Evolutionary conservation across 169 alveolate species (phyloP).

Genomic region (Gregarina niphandrodes): DNA sequence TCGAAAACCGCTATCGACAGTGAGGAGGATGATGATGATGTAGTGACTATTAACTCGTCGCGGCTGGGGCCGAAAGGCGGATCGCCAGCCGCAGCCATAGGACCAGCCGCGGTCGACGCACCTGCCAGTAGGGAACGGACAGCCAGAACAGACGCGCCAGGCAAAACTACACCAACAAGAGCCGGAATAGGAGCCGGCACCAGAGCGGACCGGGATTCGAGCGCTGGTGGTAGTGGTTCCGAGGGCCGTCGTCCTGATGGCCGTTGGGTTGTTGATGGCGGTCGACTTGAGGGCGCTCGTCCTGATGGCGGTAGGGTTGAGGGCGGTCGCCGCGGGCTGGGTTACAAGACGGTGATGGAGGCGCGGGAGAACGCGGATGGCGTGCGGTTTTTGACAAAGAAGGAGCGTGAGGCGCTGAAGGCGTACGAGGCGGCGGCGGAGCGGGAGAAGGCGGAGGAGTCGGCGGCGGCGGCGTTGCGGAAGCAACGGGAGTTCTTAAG

Average conservation of each 20-base stretch:
- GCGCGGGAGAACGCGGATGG: no score
- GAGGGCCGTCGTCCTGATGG: background rate
- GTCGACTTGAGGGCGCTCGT: background rate
- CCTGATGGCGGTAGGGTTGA: background rate
- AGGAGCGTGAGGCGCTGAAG: constrained; percentile 5
- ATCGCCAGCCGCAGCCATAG: constrained; percentile 4
- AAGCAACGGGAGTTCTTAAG: constrained; percentile 4
- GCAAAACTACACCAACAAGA: constrained; percentile 1
- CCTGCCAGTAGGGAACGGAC: background rate
- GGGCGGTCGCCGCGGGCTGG: background rate
- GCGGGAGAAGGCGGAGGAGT: no score
- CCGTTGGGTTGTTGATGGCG: background rate
- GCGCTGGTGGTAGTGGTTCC: background rate
- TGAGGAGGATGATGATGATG: no score
- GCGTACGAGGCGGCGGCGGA: constrained; percentile 2
- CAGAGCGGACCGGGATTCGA: background rate
- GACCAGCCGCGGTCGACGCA: background rate
- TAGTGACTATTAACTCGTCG: no score
- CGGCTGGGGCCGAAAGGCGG: no score
- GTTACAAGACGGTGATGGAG: no score
- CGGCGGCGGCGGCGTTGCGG: constrained; percentile 4
- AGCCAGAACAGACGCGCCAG: background rate
- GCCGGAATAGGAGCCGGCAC: background rate
- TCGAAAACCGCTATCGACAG: no score
- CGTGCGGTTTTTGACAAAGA: constrained; percentile 9